Percentiles rank a stretch among this genome's conserved stretches.
These are phyloP conservation scores for Trichopus zeylanicus DNA, from an alignment of 116 monocot genomes.

Conservation along the genomic window DNA sequence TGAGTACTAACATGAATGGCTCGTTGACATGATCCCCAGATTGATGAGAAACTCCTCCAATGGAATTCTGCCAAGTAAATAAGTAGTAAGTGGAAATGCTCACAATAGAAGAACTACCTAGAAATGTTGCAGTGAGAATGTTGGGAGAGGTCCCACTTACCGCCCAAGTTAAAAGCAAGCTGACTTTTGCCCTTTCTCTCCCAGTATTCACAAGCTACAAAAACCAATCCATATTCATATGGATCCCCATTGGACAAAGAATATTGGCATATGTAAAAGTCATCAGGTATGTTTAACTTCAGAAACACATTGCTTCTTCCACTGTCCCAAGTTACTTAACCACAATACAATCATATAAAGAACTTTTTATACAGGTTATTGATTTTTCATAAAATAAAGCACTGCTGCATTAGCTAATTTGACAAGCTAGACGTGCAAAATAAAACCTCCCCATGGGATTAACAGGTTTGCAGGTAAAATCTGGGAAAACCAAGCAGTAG, in stretches of 20 bases:
- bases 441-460: too few species aligned
- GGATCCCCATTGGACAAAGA: conserved; percentile 1
- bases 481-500: too few species aligned
- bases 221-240: conserved; percentile 2
- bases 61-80: conserved; percentile 69
- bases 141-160: conserved; percentile 34
- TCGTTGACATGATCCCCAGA: conserved; percentile 82
- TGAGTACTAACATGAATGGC: conserved; percentile 80
- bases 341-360: too few species aligned
- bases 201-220: conserved; percentile 95
- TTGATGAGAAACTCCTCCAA: conserved; percentile 88
- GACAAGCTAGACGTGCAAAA: too few species aligned
- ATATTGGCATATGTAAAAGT: not conserved
- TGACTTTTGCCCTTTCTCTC: conserved; percentile 94
- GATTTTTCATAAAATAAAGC: too few species aligned
- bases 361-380: too few species aligned
- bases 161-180: conserved; percentile 92
- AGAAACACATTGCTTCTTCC: too few species aligned
- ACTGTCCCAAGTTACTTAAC: too few species aligned
- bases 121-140: not conserved
- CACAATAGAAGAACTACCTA: not conserved
- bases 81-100: not conserved
- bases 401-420: too few species aligned
- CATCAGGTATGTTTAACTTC: not conserved
- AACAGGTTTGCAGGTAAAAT: too few species aligned